phyloP scores from a whole-genome alignment of 495 filamentous ascomycete species.

The Neurospora sp. region DNA sequence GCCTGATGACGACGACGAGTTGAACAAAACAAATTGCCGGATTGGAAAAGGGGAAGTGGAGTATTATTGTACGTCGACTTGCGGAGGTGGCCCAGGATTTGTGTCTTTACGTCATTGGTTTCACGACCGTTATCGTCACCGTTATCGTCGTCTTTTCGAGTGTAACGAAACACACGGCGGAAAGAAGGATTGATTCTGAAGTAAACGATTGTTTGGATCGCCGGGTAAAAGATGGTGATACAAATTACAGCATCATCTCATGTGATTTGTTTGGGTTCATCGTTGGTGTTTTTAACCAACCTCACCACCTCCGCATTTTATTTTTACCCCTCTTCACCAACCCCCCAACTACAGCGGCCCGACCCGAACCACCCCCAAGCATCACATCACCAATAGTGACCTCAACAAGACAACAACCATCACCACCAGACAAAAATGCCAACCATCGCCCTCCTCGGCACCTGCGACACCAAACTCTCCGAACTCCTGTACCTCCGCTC shows the following conservation, averaged over 20 bases:
- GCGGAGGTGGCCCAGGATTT: neutral
- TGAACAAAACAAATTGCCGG: neutral
- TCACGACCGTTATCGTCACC: neutral
- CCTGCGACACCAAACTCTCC: slow-evolving; percentile 56
- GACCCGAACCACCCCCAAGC: neutral
- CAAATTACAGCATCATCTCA: neutral
- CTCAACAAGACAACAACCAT: neutral
- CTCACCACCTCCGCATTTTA: neutral
- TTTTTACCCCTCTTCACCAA: neutral
- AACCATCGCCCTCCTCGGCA: slow-evolving; percentile 52
- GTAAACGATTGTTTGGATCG: neutral
- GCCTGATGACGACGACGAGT: neutral
- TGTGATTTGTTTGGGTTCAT: neutral
- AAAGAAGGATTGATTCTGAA: neutral
- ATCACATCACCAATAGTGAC: neutral
- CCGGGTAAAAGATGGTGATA: neutral
- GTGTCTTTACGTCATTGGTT: neutral
- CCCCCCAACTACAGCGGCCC: neutral
- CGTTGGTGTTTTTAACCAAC: neutral
- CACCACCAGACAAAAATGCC: slow-evolving; percentile 12
- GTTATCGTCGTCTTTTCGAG: neutral
- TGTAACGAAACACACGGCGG: neutral
- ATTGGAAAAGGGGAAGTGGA: neutral
- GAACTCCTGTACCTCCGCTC: slow-evolving; percentile 49
- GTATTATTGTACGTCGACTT: neutral